Evolutionary conservation across 2,329 filamentous ascomycete species (phyloP), one percentile per base, ranked within the genome.

Genomic region (Hortaea sp.): DNA sequence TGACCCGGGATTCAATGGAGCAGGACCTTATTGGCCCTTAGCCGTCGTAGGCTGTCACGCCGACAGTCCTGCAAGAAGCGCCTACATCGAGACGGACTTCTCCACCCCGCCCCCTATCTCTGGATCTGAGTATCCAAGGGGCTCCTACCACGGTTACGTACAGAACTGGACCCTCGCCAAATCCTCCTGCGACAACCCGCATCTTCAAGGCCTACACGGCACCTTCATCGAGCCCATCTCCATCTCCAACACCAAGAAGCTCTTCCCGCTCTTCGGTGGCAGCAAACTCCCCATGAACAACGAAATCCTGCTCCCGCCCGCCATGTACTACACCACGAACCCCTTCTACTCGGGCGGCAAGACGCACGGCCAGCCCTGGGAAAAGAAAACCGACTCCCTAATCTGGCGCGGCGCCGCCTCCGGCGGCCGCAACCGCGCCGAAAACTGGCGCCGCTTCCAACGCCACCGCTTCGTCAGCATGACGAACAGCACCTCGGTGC

Each of bases 391-490:
- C 6, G 53, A 65, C 40, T 57, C 55, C 3, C 50, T 69, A 11
- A 59, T 72, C 9, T 76, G 73, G 73, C 67, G 72, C 38, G 73
- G 73, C 7, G 62, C 60, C 5, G 71, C 70, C 5, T 67, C 66
- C 4, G 73, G 73, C 2, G 73, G 73, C 2, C 63, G 69, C 5
- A 71, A 72, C 52, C 64, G 58, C 20, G 57, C 58, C 28, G 62
- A 73, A 29, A 87, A 81, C 55, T 88, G 84, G 84, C 76, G 71
- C 7, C 76, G 79, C 0, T 88, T 87, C 57, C 84, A 88, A 52
- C 78, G 84, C 3, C 84, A 88, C 58, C 81, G 85, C 1, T 85
- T 88, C 58, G 75, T 87, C 1, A 72, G 79, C 40, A 84, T 88
- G 79, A 75, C 81, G 57, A 88, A 88, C 55, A 75, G 70, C 7